Conservation (phyloP, 108 stramenopile species). For the Nannochloropsis granulata region DNA sequence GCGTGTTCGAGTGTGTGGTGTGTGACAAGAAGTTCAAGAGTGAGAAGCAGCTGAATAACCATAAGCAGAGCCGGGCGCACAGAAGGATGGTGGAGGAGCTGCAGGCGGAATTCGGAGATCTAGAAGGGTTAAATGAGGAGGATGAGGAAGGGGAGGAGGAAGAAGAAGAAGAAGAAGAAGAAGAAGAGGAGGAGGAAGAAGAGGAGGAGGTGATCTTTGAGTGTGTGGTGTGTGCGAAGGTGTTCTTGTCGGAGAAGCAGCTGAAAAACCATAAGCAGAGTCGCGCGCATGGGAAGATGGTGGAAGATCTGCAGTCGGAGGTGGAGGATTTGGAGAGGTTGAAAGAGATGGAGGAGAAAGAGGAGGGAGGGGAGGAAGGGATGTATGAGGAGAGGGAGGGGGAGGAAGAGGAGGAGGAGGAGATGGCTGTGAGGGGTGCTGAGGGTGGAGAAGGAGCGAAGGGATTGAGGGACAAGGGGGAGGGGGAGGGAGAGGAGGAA, state of each 20-base stretch:
- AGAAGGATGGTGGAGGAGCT: conserved; percentile 5
- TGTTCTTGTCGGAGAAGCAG: conserved; percentile 39
- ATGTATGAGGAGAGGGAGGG: neutral
- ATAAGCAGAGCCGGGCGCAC: conserved; percentile 30
- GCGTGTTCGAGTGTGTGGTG: conserved; percentile 16
- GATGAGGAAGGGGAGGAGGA: neutral
- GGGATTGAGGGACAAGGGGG: neutral
- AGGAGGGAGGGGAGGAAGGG: neutral
- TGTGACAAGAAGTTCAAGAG: conserved; percentile 44
- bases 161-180: neutral
- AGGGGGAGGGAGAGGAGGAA: neutral
- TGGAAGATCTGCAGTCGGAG: neutral
- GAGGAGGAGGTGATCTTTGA: neutral
- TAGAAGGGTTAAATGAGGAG: neutral
- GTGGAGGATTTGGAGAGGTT: neutral
- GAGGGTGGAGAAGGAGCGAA: neutral
- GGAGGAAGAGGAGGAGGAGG: neutral
- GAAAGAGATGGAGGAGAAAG: neutral
- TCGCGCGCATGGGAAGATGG: conserved; percentile 27
- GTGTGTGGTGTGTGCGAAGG: conserved; percentile 38
- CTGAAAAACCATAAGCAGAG: conserved; percentile 31
- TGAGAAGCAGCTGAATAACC: conserved; percentile 34
- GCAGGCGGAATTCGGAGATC: neutral
- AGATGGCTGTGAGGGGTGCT: neutral
- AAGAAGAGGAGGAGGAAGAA: conserved; percentile 16